These are phyloP conservation scores for Pseudoturritis turrita DNA, from an alignment of 345 rosid genomes.

Conservation along the genomic window DNA sequence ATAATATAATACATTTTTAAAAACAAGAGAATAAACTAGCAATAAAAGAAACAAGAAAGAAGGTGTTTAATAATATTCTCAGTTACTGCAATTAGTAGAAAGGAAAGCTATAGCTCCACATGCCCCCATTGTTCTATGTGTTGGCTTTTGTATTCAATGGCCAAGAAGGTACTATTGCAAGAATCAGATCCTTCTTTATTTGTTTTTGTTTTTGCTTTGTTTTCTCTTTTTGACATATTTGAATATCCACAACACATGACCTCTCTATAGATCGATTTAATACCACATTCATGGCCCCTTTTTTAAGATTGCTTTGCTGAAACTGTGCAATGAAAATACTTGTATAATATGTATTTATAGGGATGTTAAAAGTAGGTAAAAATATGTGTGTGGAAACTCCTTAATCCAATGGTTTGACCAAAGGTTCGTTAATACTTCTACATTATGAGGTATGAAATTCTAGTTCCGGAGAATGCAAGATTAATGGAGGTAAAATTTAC, in stretches of 20 bases:
- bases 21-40: slow-evolving; percentile 10
- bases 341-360: not conserved
- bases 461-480: too few relatives aligned
- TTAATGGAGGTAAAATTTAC: too few relatives aligned
- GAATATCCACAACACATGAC: not conserved
- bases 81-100: slow-evolving; percentile 17
- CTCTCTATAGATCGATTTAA: not conserved
- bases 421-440: too few relatives aligned
- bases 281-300: not conserved
- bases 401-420: too few relatives aligned
- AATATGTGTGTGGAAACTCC: too few relatives aligned
- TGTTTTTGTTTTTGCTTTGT: not conserved
- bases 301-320: not conserved
- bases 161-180: slow-evolving; percentile 10
- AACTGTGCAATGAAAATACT: not conserved
- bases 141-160: slow-evolving; percentile 26
- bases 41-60: slow-evolving; percentile 11
- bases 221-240: not conserved
- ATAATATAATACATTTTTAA: not conserved
- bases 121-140: slow-evolving; percentile 22
- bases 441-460: too few relatives aligned
- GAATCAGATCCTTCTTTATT: slow-evolving; percentile 20
- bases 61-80: slow-evolving; percentile 5
- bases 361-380: too few relatives aligned
- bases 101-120: slow-evolving; percentile 17